These are phyloP conservation scores for Solanum bulbocastanum DNA, from an alignment of 257 asterid genomes.

Conservation along the genomic window DNA sequence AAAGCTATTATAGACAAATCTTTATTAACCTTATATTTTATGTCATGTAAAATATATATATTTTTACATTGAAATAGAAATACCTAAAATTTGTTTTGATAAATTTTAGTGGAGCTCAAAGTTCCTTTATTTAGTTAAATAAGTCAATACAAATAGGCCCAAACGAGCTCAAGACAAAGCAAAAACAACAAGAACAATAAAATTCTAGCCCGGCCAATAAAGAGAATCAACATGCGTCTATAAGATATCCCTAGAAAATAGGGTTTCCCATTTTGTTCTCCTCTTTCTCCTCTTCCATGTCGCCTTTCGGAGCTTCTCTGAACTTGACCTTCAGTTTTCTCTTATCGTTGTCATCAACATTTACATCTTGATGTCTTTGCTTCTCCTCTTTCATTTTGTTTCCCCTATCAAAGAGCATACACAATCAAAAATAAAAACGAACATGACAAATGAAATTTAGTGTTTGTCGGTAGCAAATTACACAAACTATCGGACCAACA, in stretches of 20 bases:
- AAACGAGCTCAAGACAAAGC: background rate
- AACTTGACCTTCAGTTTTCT: too few relatives aligned
- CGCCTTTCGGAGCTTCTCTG: too few relatives aligned
- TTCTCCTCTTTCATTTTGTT: too few relatives aligned
- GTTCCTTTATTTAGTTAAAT: too few relatives aligned
- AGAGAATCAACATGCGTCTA: background rate
- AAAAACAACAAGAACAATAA: background rate
- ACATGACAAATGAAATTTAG: background rate
- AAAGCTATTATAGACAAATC: background rate
- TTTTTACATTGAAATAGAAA: too few relatives aligned
- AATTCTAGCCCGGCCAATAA: background rate
- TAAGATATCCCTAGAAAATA: too few relatives aligned
- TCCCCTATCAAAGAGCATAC: background rate
- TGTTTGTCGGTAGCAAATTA: background rate
- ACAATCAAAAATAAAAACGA: background rate
- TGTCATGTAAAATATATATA: too few relatives aligned
- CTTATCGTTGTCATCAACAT: too few relatives aligned
- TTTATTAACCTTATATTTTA: background rate
- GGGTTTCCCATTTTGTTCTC: too few relatives aligned
- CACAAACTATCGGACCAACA: background rate
- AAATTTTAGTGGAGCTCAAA: too few relatives aligned
- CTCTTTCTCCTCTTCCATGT: too few relatives aligned
- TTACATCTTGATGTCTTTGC: too few relatives aligned
- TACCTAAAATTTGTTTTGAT: background rate
- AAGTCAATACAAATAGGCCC: background rate